Evolutionary conservation across 768 basidiomycete species (phyloP), one percentile per base, ranked within the genome.

Genomic region (Trametes cingulata): DNA sequence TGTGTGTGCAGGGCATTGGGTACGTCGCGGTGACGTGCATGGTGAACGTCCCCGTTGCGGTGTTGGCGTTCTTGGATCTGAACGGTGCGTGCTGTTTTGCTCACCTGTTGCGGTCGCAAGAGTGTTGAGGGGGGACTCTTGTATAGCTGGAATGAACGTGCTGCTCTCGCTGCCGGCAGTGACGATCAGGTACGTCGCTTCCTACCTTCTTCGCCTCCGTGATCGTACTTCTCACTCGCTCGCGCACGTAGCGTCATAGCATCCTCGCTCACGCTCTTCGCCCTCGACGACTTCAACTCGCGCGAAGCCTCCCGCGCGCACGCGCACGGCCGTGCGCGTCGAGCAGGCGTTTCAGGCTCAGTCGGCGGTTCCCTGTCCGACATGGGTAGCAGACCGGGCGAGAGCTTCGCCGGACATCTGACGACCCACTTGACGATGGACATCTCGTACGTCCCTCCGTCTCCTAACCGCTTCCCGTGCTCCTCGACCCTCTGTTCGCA

Each of bases 1-100:
- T 59, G 33, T 52, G 58, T 43, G 43, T 59, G 15, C 58, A 59
- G 51, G 58, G 58, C 47, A 46, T 59, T 13, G 33, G 58, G 29
- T 59, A 59, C 58, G 42, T 59, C 45, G 37, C 49, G 22, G 52
- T 39, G 39, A 55, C 62, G 24, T 53, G 52, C 29, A 24, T 43
- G 14, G 58, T 42, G 2, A 54, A 48, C 47, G 46, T 63, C 7
- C 57, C 62, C 10, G 48, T 58, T 33, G 40, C 52, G n/a, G 54
- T 58, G 15, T 46, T 63, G 36, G 52, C 52, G 12, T 12, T 45
- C 8, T 48, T 63, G 8, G 24, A 63, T 20, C 62, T 63, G 27
- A 63, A 59, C 35, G 10, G 62, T 63, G 22, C 35, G 62, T 54
- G 9, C 8, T 20, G 10, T 4, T 22, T 33, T 10, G 29, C 33